phyloP scores from a whole-genome alignment of 2,329 filamentous ascomycete species.

The Uncinocarpus reesii region DNA sequence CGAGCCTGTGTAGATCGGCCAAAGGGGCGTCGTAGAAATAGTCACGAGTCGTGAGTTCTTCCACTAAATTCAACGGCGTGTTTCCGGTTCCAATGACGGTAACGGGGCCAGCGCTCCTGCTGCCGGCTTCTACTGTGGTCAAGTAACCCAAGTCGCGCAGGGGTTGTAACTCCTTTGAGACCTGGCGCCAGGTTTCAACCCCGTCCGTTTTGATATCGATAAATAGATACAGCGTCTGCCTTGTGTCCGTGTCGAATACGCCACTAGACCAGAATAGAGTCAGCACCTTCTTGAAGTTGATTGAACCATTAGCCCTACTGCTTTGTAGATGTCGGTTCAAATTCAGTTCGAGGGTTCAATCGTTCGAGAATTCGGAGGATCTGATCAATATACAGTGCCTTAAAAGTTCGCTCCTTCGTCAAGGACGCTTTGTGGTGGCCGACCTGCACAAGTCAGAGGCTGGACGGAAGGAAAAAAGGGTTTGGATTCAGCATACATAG shows the following conservation, averaged over 20 bases:
- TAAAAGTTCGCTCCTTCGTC: conserved; percentile 44
- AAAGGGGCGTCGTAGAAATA: conserved; percentile 54
- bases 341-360: conserved; percentile 47
- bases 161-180: conserved; percentile 47
- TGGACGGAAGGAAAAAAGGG: neutral
- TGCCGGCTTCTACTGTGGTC: conserved; percentile 41
- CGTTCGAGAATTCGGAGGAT: conserved; percentile 46
- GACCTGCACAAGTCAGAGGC: conserved; percentile 33
- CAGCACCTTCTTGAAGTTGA: too few relatives aligned
- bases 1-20: conserved; percentile 32
- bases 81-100: conserved; percentile 56
- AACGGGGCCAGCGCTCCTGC: conserved; percentile 41
- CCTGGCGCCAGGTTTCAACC: conserved; percentile 45
- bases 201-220: conserved; percentile 55
- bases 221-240: conserved; percentile 54
- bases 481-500: conserved; percentile 31
- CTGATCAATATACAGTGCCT: conserved; percentile 50
- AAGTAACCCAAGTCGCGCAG: conserved; percentile 46
- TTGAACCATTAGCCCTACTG: too few relatives aligned
- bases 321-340: conserved; percentile 40
- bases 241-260: conserved; percentile 47
- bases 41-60: conserved; percentile 38
- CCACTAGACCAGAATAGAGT: conserved; percentile 36
- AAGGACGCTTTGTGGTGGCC: conserved; percentile 48
- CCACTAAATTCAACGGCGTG: conserved; percentile 42